Base-by-base conservation (phyloP, 352 stramenopile species). In the Pilasporangium apinafurcum region DNA sequence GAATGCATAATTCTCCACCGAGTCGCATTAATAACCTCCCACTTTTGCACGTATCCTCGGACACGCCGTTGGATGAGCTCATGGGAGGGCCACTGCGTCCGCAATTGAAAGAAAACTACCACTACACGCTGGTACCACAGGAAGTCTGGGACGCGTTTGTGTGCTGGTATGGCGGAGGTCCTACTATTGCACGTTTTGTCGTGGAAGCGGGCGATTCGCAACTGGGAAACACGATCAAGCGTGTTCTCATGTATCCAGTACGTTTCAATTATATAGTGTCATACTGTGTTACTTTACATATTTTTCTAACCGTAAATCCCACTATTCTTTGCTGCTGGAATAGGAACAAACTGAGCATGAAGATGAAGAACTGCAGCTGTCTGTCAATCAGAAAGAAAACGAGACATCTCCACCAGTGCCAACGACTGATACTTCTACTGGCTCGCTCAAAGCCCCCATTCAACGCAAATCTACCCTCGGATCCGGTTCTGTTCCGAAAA, bases 101-200 rank as follows among this genome's bases (percentile, higher is more conserved):
- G 18, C 65, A 85, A 44, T 62, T 92, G 14, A 76, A 85, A 45
- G 77, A 92, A 36, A 67, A 71, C 27, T 81, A 84, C 44, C 70
- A 94, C 49, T 94, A 87, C 38, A 60, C 73, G 43, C 56, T 89
- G 0, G 27, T 90, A 3, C 82, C 79, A 5, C 52, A 77, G 35
- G 82, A 90, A 49, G 83, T 86, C 1, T 95, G 82, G 81, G 63
- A 89, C 38, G 72, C 69, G 25, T 44, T 95, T 9, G 20, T 70
- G 3, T 57, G 67, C 31, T 93, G 78, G 81, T 86, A 82, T 44
- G 67, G 46, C 25, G 77, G 76, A 42, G 76, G 81, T 6, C 79
- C 75, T 1, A 72, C 73, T 2, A 79, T 92, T 44, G 79, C 74
- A 29, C 73, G 77, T 4, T 92, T 89, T 42, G 75, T 90, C 5